Evolutionary conservation across 75 land plant genomes (phyloP).

Genomic region (Larix kaempferi): DNA sequence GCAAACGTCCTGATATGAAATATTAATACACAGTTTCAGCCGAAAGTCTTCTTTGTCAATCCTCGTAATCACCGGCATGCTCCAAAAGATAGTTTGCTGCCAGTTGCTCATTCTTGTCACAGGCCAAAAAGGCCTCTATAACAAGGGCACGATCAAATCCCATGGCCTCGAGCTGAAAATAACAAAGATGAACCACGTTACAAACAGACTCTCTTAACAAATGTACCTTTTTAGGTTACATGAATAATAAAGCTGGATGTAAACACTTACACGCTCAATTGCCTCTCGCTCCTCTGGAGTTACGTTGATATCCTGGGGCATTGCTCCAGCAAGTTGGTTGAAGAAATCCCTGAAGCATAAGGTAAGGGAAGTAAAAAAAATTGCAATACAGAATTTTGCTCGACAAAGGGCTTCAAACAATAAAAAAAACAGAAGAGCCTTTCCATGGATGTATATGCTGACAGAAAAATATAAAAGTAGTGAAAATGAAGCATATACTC

Average conservation of each 20-base stretch:
- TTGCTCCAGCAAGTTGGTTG: slow-evolving; percentile 59
- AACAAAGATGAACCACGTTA: slow-evolving; percentile 6
- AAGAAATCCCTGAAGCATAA: slow-evolving; percentile 43
- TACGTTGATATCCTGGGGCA: slow-evolving; percentile 81
- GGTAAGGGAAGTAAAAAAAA: slow-evolving; percentile 3
- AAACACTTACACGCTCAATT: slow-evolving; percentile 78
- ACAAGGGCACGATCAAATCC: slow-evolving; percentile 44
- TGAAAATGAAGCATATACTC: slow-evolving; percentile 9
- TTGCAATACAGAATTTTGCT: neutral
- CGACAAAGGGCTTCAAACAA: neutral
- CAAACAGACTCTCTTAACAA: neutral
- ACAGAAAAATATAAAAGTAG: neutral
- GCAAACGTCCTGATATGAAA: neutral
- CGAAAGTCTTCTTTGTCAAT: slow-evolving; percentile 9
- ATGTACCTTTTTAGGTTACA: neutral
- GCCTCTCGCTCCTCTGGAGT: slow-evolving; percentile 97
- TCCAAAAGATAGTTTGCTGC: slow-evolving; percentile 46
- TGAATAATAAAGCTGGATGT: neutral
- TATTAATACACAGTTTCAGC: slow-evolving; percentile 9
- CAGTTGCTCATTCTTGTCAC: slow-evolving; percentile 45
- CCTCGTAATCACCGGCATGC: slow-evolving; percentile 39
- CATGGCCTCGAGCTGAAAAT: slow-evolving; percentile 39
- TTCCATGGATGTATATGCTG: neutral
- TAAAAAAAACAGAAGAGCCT: neutral
- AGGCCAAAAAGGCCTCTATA: slow-evolving; percentile 46